Conservation (phyloP, 164 flowering plant genomes). For the Umbilicus rupestris region DNA sequence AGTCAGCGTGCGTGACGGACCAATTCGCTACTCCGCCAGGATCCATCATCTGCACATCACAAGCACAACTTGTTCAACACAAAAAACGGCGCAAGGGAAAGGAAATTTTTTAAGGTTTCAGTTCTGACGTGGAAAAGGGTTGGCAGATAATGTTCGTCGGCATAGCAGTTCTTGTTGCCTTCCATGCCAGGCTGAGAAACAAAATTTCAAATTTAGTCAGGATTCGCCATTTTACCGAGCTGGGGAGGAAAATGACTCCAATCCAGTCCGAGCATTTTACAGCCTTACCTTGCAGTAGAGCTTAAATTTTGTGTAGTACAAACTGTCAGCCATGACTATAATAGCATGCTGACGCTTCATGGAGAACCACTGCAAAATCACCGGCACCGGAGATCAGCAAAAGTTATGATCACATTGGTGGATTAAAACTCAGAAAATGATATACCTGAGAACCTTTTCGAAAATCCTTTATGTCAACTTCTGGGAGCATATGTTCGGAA, state of each 20-base stretch:
- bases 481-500: constrained; percentile 85
- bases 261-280: neutral
- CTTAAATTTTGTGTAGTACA: constrained; percentile 77
- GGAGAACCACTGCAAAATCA: constrained; percentile 79
- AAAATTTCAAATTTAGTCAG: neutral
- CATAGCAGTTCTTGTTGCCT: constrained; percentile 68
- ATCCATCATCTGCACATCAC: constrained; percentile 54
- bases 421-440: neutral
- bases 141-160: constrained; percentile 95
- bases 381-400: neutral
- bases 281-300: constrained; percentile 65
- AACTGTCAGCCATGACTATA: constrained; percentile 67
- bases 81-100: neutral
- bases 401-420: neutral
- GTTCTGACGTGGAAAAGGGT: constrained; percentile 74
- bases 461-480: constrained; percentile 70
- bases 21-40: constrained; percentile 91
- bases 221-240: too few relatives aligned
- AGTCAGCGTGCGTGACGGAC: constrained; percentile 97
- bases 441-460: constrained; percentile 96
- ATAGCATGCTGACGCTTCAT: constrained; percentile 95
- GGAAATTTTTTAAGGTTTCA: neutral
- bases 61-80: neutral
- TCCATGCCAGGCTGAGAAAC: constrained; percentile 82
- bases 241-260: neutral